Percentiles rank a stretch among this genome's conserved stretches.
These are phyloP conservation scores for Globisporangium alternatum DNA, from an alignment of 352 stramenopile genomes.

Conservation along the genomic window DNA sequence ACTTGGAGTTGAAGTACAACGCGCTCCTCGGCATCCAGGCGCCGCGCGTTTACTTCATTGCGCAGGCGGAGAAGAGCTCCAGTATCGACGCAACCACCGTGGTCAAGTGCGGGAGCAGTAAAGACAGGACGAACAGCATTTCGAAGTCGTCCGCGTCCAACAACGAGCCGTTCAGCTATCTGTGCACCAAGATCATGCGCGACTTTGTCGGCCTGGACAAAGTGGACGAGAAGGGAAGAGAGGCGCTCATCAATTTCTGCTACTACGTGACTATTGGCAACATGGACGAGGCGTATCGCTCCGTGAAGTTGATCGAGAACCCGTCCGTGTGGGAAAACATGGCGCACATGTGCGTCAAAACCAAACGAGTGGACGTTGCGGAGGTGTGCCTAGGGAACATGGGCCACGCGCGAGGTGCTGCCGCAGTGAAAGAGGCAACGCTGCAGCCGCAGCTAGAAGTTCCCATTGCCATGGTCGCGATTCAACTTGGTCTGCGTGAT, in stretches of 20 bases:
- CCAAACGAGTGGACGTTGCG: slow-evolving; percentile 92
- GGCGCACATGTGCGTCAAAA: slow-evolving; percentile 96
- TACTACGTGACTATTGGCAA: slow-evolving; percentile 94
- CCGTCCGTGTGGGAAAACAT: slow-evolving; percentile 95
- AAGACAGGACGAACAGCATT: slow-evolving; percentile 23
- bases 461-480: slow-evolving; percentile 89
- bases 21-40: slow-evolving; percentile 86
- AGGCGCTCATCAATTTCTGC: slow-evolving; percentile 93
- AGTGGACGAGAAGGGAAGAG: slow-evolving; percentile 78
- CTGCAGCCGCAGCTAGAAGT: slow-evolving; percentile 74
- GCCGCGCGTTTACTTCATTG: slow-evolving; percentile 73
- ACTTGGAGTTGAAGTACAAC: slow-evolving; percentile 77
- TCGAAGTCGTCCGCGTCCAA: slow-evolving; percentile 14
- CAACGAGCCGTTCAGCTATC: slow-evolving; percentile 46
- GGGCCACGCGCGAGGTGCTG: slow-evolving; percentile 88
- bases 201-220: slow-evolving; percentile 93
- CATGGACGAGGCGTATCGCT: slow-evolving; percentile 94
- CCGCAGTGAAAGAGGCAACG: slow-evolving; percentile 81
- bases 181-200: slow-evolving; percentile 87
- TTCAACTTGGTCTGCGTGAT: slow-evolving; percentile 90
- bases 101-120: slow-evolving; percentile 36
- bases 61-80: slow-evolving; percentile 40
- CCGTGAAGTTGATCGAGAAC: slow-evolving; percentile 92
- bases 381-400: slow-evolving; percentile 95
- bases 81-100: slow-evolving; percentile 35